A percentile compares a stretch with the other conserved stretches of the same genome.
Evolutionary conservation across 78 protist species (phyloP).

Genomic region (Dictyostelium intermedium): DNA sequence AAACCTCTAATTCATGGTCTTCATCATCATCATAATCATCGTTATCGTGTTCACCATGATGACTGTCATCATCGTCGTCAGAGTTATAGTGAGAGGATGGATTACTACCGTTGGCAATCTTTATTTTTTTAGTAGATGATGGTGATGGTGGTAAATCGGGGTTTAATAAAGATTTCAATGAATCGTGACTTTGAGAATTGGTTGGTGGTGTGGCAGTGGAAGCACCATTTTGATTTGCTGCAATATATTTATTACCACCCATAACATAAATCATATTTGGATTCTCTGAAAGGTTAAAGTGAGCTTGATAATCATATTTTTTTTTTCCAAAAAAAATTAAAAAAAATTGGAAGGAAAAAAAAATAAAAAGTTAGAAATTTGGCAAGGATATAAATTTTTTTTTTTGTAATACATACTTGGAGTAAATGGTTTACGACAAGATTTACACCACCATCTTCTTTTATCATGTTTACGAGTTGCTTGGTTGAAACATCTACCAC

Average conservation of each 20-base stretch:
- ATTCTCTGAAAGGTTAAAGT: slow-evolving; percentile 23
- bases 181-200: not conserved
- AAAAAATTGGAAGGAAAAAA: not conserved
- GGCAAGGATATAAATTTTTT: not conserved
- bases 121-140: not conserved
- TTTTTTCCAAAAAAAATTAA: not conserved
- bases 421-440: slow-evolving; percentile 76
- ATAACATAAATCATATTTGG: slow-evolving; percentile 48
- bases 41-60: not conserved
- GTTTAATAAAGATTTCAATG: slow-evolving; percentile 6
- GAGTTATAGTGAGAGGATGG: not conserved
- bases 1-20: not conserved
- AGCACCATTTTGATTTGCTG: not conserved
- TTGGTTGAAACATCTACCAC: slow-evolving; percentile 52
- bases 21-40: not conserved
- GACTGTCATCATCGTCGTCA: not conserved
- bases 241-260: slow-evolving; percentile 20
- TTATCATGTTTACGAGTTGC: slow-evolving; percentile 82
- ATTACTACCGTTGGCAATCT: not conserved
- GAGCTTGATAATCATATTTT: not conserved
- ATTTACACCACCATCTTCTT: slow-evolving; percentile 83
- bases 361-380: not conserved
- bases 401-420: slow-evolving; percentile 29
- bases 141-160: not conserved
- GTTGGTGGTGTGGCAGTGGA: not conserved